Evolutionary conservation across 176 grass and related monocot species (phyloP), one percentile per base, ranked within the genome.

Genomic region (Musa itinerans): DNA sequence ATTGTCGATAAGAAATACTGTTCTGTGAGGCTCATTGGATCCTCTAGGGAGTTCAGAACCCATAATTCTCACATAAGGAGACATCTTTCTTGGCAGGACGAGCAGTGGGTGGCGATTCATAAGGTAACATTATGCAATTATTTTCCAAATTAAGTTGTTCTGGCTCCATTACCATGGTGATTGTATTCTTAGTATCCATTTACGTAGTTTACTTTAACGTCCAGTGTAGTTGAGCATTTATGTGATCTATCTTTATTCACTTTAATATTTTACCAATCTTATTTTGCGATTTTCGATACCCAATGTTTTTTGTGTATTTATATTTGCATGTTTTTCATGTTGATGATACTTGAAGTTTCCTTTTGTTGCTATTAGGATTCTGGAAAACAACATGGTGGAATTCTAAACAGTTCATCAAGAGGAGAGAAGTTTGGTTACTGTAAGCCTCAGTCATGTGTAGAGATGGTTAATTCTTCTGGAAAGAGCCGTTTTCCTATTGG

Each of bases 1-100:
- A 79, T 82, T 8, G 75, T 90, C 76, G 84, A 75, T 67, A 79
- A 79, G 53, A 73, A 82, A 57, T 83, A 83, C 55, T 86, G 83
- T 83, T 78, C 89, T 10, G 78, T 96, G 11, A 84, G 86, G 22
- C 80, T 92, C 53, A 75, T 96, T 43, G 86, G 86, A 61, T 87
- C 78, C 13, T 87, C 74, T 26, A 61, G 75, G 49, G 92, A 89
- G 78, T 83, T 96, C 58, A 81, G 25, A 66, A 80, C 81, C 61
- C 57, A 75, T 65, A 75, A 56, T 66, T 77, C 80, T 8, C 80
- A 82, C 73, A 82, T 96, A 74, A 80, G 92, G 77, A 68, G 74
- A 48, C 83, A 82, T 62, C 81, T 78, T 63, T 84, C 84, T 52
- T 96, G 92, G 92, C 53, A 87, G 72, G 83, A 87, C 76, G 78